Conservation (phyloP, 2,329 filamentous ascomycete species). For the Cytospora chrysosperma region DNA sequence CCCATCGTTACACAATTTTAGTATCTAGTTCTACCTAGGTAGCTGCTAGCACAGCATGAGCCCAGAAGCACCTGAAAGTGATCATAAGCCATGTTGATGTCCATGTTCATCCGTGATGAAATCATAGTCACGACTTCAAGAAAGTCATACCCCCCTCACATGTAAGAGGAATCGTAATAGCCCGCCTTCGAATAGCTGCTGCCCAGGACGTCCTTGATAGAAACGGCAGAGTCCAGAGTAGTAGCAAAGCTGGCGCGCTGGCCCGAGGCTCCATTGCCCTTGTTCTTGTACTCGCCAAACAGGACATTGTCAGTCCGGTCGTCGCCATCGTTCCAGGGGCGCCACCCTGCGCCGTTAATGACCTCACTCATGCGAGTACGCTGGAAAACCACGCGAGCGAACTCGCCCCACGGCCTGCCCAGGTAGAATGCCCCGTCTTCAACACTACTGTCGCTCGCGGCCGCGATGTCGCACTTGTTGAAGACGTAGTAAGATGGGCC, state of each 20-base stretch:
- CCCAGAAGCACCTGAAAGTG: too few species aligned
- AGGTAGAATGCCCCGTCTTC: constrained; percentile 44
- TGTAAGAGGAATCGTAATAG: constrained; percentile 33
- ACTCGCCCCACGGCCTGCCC: constrained; percentile 48
- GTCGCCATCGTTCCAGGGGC: constrained; percentile 49
- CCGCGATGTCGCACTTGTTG: constrained; percentile 43
- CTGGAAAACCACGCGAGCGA: constrained; percentile 49
- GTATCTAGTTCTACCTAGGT: too few species aligned
- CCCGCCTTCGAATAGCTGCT: constrained; percentile 29
- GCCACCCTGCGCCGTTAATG: constrained; percentile 61
- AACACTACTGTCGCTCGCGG: constrained; percentile 39
- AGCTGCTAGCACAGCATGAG: too few species aligned
- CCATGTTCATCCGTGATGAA: too few species aligned
- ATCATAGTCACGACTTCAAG: too few species aligned
- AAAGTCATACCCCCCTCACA: constrained; percentile 23
- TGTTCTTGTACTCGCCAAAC: constrained; percentile 61
- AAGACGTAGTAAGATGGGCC: constrained; percentile 46
- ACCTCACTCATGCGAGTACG: constrained; percentile 50
- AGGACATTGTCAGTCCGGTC: constrained; percentile 51
- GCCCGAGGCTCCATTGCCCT: constrained; percentile 54
- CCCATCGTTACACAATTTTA: too few species aligned
- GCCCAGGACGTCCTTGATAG: constrained; percentile 32
- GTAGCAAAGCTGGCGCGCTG: constrained; percentile 46
- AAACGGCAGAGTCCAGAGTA: constrained; percentile 35
- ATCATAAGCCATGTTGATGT: too few species aligned